These are phyloP conservation scores for Ensete ventricosum DNA, from an alignment of 176 grass and related monocot species.

Conservation along the genomic window DNA sequence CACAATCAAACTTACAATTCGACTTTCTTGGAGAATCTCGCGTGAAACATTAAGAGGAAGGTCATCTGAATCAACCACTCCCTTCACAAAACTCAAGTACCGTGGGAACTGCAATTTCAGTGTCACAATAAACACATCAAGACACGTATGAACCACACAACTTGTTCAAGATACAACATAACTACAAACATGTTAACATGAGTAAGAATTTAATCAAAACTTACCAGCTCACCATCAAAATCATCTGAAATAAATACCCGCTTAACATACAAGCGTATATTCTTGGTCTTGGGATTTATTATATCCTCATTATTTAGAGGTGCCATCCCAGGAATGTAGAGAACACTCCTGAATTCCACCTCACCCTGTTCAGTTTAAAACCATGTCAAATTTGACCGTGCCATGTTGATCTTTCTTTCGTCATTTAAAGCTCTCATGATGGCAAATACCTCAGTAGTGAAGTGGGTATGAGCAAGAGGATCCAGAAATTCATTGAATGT, in stretches of 20 bases:
- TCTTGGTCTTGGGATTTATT: slow-evolving; percentile 86
- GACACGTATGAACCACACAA: neutral
- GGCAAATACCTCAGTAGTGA: slow-evolving; percentile 65
- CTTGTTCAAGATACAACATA: neutral
- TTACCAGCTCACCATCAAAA: slow-evolving; percentile 86
- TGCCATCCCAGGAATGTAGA: slow-evolving; percentile 86
- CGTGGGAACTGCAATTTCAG: slow-evolving; percentile 61
- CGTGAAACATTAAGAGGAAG: slow-evolving; percentile 92
- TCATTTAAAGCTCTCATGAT: neutral
- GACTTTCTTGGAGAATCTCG: slow-evolving; percentile 91
- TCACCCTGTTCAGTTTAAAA: slow-evolving; percentile 50
- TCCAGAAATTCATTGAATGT: slow-evolving; percentile 92
- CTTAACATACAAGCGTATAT: slow-evolving; percentile 83
- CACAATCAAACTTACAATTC: slow-evolving; percentile 58
- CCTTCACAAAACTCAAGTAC: slow-evolving; percentile 94
- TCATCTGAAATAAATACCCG: slow-evolving; percentile 90
- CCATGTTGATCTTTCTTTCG: neutral
- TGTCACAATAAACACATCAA: slow-evolving; percentile 4
- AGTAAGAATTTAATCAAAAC: neutral
- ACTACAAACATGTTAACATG: neutral
- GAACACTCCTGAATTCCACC: slow-evolving; percentile 89
- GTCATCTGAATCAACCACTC: slow-evolving; percentile 82
- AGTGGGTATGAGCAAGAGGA: slow-evolving; percentile 66
- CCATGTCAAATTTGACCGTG: slow-evolving; percentile 6
- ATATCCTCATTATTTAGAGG: slow-evolving; percentile 82